phyloP scores from a whole-genome alignment of 352 stramenopile species.

The Halophytophthora batemanensis region DNA sequence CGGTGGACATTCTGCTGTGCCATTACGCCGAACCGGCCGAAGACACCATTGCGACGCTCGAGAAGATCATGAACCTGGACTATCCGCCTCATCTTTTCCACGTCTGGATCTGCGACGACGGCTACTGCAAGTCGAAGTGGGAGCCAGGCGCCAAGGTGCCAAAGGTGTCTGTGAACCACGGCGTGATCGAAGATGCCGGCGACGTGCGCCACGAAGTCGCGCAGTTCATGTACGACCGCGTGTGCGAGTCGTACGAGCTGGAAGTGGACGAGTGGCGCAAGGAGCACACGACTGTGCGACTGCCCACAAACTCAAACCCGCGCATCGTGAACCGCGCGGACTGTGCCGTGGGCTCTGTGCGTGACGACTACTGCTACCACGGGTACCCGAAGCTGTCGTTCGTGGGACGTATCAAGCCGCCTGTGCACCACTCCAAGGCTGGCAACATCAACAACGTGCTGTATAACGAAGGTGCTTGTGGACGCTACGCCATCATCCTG shows the following conservation, averaged over 20 bases:
- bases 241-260: constrained; percentile 77
- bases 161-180: constrained; percentile 90
- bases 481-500: constrained; percentile 89
- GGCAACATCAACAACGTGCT: constrained; percentile 92
- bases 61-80: constrained; percentile 85
- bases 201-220: constrained; percentile 81
- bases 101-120: constrained; percentile 88
- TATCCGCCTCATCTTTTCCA: constrained; percentile 85
- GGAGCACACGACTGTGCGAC: constrained; percentile 78
- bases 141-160: no score
- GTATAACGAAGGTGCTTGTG: constrained; percentile 87
- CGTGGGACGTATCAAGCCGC: constrained; percentile 85
- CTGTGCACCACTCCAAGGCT: constrained; percentile 89
- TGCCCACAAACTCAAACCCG: no score
- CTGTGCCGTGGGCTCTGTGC: constrained; percentile 83
- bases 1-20: constrained; percentile 86
- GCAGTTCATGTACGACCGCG: constrained; percentile 84
- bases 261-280: constrained; percentile 83
- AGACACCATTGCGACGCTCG: constrained; percentile 81
- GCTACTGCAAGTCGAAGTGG: constrained; percentile 89
- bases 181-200: constrained; percentile 84
- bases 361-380: constrained; percentile 87
- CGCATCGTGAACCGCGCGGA: no score
- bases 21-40: constrained; percentile 89
- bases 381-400: constrained; percentile 85